Evolutionary conservation across 768 basidiomycete genomes (phyloP), one percentile per base, ranked within the genome.

Genomic region (Xerocomellus chrysenteron): DNA sequence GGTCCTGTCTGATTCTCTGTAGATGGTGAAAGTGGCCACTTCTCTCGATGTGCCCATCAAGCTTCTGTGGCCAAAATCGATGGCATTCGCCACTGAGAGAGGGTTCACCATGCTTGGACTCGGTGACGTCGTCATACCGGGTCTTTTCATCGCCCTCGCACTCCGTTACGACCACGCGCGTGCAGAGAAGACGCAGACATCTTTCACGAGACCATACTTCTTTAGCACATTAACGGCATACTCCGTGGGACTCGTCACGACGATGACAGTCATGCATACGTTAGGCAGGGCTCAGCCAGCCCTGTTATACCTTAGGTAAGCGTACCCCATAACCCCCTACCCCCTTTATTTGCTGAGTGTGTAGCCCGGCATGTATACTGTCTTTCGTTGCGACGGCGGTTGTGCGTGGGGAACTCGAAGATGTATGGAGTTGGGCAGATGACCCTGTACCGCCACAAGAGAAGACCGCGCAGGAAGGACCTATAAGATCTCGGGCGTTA

Each of bases 1-100:
- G 42, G 32, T 39, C 33, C 32, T 50, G 19, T 46, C 56, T 65
- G 3, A 62, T 45, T 39, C 0, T 16, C 17, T 11, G 12, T 46
- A 93, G 90, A 98, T 98, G 95, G 86, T 96, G 24, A 86, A 86
- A 62, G 96, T 98, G 2, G 96, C 96, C 1, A 94, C 88, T 21
- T 83, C 79, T 40, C 81, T 98, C 35, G 93, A 98, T 64, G 86
- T 89, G 28, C 96, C 96, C 19, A 95, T 98, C 75, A 98, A 97
- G 74, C 79, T 98, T 33, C 77, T 95, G 37, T 93, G 88, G 85
- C 86, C 92, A 0, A 92, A 90, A 67, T 86, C 86, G 1, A 57
- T 84, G 21, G 52, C 47, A 1, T 78, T 86, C 61, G 72, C 77
- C 5, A 68, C 73, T 6, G 77, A 70, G 5, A 71, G 78, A 30